phyloP scores from a whole-genome alignment of 2,329 filamentous ascomycete species.

The Exophiala sp. region DNA sequence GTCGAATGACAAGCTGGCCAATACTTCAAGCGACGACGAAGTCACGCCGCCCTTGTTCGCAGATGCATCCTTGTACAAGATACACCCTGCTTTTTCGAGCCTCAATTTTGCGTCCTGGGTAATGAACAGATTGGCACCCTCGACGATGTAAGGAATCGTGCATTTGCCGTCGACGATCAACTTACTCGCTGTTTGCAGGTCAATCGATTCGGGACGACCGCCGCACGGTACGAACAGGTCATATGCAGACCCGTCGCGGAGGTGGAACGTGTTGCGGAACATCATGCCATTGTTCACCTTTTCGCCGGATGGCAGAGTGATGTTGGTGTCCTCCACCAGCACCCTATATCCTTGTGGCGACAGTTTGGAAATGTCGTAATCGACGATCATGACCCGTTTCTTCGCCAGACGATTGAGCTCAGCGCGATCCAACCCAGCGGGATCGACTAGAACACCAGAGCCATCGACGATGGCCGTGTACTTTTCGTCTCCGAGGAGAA shows the following conservation, averaged over 20 bases:
- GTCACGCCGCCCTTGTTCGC: constrained; percentile 99
- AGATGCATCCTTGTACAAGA: constrained; percentile 95
- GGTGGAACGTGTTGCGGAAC: constrained; percentile 97
- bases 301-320: constrained; percentile 85
- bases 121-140: constrained; percentile 97
- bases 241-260: constrained; percentile 71
- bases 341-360: constrained; percentile 87
- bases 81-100: constrained; percentile 89
- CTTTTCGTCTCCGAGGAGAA: constrained; percentile 90
- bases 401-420: constrained; percentile 84
- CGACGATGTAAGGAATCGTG: constrained; percentile 88
- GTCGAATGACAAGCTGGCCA: constrained; percentile 91
- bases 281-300: constrained; percentile 83
- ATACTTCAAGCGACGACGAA: constrained; percentile 91
- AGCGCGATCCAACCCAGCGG: constrained; percentile 77
- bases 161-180: constrained; percentile 88
- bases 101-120: constrained; percentile 96
- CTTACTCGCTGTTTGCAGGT: constrained; percentile 79
- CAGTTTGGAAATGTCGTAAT: constrained; percentile 82
- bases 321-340: constrained; percentile 82
- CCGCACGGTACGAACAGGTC: constrained; percentile 95
- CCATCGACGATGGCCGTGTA: constrained; percentile 96
- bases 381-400: constrained; percentile 80
- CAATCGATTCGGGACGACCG: constrained; percentile 93
- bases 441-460: constrained; percentile 89